phyloP scores from a whole-genome alignment of 176 grass and related monocot genomes.

The Avena insularis region DNA sequence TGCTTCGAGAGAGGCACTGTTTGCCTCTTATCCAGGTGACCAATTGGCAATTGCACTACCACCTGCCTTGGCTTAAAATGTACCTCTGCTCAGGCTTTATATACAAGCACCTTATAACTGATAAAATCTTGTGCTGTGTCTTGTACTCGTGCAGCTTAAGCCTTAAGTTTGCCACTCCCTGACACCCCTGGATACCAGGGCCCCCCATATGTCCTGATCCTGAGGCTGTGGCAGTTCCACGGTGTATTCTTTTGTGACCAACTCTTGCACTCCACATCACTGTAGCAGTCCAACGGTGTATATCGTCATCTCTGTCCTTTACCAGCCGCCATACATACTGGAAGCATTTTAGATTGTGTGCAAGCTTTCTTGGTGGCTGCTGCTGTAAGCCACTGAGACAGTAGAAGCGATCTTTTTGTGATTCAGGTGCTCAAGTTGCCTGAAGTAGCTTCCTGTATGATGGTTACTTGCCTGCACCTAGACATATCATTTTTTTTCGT shows the following conservation, averaged over 20 bases:
- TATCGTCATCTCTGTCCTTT: constrained; percentile 27
- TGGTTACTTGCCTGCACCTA: background rate
- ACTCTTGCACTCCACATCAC: constrained; percentile 45
- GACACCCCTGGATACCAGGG: constrained; percentile 24
- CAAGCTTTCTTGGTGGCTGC: constrained; percentile 40
- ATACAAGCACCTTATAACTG: constrained; percentile 18
- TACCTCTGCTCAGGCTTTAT: constrained; percentile 32
- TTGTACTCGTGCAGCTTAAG: background rate
- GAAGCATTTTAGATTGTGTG: constrained; percentile 42
- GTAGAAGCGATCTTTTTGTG: background rate
- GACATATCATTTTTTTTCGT: background rate
- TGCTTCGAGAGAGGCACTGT: constrained; percentile 2
- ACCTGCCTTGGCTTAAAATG: constrained; percentile 43
- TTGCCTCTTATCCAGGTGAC: constrained; percentile 24
- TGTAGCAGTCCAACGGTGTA: background rate
- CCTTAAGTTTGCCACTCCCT: background rate
- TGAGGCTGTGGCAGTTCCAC: constrained; percentile 7
- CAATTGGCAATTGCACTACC: constrained; percentile 20
- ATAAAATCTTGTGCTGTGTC: constrained; percentile 28
- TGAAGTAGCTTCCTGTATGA: constrained; percentile 2
- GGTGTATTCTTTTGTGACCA: background rate
- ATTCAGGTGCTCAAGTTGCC: constrained; percentile 35
- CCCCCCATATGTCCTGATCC: constrained; percentile 39
- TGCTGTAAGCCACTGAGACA: background rate
- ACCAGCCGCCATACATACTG: background rate